phyloP scores from a whole-genome alignment of 768 basidiomycete species.

The Russula emetica region DNA sequence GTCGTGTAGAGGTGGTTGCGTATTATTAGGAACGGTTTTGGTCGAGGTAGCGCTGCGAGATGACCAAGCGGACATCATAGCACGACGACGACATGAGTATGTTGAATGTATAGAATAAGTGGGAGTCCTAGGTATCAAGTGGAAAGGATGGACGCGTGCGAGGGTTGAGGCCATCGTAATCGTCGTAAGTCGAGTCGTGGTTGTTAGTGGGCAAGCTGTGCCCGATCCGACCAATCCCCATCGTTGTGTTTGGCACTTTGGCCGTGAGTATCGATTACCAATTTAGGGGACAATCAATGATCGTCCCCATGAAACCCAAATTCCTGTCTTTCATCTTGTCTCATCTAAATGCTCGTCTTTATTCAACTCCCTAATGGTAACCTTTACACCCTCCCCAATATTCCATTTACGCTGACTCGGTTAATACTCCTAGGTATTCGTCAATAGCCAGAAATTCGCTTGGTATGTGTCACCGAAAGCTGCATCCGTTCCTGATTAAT shows the following conservation, averaged over 20 bases:
- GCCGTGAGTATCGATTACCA: not conserved
- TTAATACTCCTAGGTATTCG: constrained; percentile 18
- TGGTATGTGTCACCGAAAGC: constrained; percentile 17
- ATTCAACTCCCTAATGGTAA: constrained; percentile 15
- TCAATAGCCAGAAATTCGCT: constrained; percentile 29
- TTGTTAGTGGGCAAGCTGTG: not conserved
- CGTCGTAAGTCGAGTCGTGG: not conserved
- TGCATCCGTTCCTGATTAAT: not conserved
- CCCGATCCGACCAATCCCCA: not conserved
- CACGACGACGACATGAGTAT: constrained; percentile 44
- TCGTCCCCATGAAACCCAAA: not conserved
- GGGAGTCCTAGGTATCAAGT: constrained; percentile 10
- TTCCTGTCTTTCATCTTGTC: not conserved
- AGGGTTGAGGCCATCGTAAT: constrained; percentile 14
- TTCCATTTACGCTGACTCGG: not conserved
- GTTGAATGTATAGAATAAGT: constrained; percentile 29
- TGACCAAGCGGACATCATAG: constrained; percentile 65
- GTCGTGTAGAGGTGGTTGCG: constrained; percentile 36
- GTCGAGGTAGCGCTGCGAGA: constrained; percentile 34
- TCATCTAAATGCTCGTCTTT: not conserved
- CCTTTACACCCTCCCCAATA: not conserved
- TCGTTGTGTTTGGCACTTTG: not conserved
- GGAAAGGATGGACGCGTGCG: constrained; percentile 19
- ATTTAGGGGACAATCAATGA: not conserved
- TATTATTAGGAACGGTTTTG: constrained; percentile 28